Conservation (phyloP, 805 yeast genomes). For the Sugiyamaella boreocaroliniensis region DNA sequence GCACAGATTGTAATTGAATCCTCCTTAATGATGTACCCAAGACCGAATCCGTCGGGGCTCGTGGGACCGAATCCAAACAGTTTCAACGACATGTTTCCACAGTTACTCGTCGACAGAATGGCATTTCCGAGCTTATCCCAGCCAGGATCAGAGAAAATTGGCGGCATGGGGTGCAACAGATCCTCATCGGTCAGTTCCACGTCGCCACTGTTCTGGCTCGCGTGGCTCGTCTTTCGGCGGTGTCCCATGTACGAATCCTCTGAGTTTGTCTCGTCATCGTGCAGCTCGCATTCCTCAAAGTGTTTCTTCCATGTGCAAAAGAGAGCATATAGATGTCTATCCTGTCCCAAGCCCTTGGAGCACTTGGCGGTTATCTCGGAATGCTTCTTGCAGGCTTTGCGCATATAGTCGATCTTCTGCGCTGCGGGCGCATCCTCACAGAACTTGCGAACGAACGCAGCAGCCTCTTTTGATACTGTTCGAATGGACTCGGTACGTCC, state of each 20-base stretch:
- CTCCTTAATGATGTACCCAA: conserved; percentile 80
- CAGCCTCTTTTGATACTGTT: conserved; percentile 74
- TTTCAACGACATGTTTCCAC: conserved; percentile 86
- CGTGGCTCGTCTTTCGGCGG: neutral
- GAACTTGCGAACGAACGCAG: conserved; percentile 74
- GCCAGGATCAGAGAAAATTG: conserved; percentile 75
- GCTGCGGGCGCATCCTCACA: conserved; percentile 59
- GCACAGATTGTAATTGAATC: conserved; percentile 75
- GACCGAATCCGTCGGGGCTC: conserved; percentile 84
- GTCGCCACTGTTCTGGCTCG: neutral
- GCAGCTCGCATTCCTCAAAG: conserved; percentile 21
- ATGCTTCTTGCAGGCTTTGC: conserved; percentile 67
- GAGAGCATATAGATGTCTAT: conserved; percentile 81
- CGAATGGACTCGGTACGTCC: conserved; percentile 93
- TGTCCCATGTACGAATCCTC: conserved; percentile 22
- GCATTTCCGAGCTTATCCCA: conserved; percentile 83
- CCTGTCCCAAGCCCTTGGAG: conserved; percentile 80
- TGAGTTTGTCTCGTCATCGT: conserved; percentile 23
- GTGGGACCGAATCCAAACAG: conserved; percentile 92
- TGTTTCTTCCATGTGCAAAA: conserved; percentile 73
- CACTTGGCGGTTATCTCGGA: conserved; percentile 60
- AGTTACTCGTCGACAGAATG: conserved; percentile 74
- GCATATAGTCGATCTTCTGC: conserved; percentile 53
- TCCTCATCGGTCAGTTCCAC: conserved; percentile 6
- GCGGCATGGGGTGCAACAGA: conserved; percentile 43